Base-by-base conservation (phyloP, 1,284 basidiomycete genomes). In the Coniferiporia sulphurascens region DNA sequence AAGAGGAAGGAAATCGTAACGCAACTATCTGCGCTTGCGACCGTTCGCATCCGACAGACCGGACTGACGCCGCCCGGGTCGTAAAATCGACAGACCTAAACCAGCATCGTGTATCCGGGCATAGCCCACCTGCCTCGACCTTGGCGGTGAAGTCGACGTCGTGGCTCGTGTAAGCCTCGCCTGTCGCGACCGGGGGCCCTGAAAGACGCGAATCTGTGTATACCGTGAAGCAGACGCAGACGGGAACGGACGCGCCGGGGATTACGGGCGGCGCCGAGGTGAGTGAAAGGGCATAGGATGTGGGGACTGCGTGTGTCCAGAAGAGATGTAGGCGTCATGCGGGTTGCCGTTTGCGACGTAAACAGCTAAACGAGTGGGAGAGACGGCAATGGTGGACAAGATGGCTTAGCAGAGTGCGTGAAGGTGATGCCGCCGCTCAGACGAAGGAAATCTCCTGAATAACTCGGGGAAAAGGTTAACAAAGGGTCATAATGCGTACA, bases 131-230 rank as follows among this genome's bases (percentile, higher is more conserved):
- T 0, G 82, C 82, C 64, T 86, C 84, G 17, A 86, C 81, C 70
- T 87, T 87, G 66, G 84, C 74, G 1, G 83, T 84, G 65, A 76
- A 87, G 69, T 85, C 84, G 46, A 87, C 83, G 63, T 87, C 85
- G 62, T 80, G 81, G 56, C 78, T 81, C 3, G 83, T 84, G 70
- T 82, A 83, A 0, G 79, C 83, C 56, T 81, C 71, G 21, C 79
- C 82, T 21, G 75, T 73, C 60, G 80, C 74, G 50, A 79, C 67
- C 0, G 77, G 69, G 32, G 65, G 67, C 6, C 78, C 79, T 17
- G 71, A 66, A 8, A 81, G 65, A 27, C 70, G 66, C 2, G 71
- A 48, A 41, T 73, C 74, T 35, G 71, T 67, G 53, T 71, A 77
- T 36, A 84, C 68, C 66, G 78, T 76, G 73, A 77, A 85, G 0